A percentile compares a stretch with the other conserved stretches of the same genome.
These are phyloP conservation scores for Fusarium coffeatum DNA, from an alignment of 2,329 filamentous ascomycete species.

Conservation along the genomic window DNA sequence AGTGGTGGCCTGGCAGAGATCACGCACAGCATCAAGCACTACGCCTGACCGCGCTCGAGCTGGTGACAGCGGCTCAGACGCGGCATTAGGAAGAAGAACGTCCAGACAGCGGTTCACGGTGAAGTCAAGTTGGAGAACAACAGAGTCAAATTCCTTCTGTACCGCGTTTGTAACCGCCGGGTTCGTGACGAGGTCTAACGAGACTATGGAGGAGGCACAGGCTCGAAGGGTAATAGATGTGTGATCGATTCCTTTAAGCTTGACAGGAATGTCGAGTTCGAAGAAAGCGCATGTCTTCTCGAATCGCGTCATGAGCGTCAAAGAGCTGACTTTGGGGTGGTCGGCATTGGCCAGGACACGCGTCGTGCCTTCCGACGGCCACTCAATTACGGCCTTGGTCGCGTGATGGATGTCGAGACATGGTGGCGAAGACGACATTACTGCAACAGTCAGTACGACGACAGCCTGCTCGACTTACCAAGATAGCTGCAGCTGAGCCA, in stretches of 20 bases:
- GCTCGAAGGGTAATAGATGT: neutral
- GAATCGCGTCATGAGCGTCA: constrained; percentile 3
- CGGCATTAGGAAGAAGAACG: constrained; percentile 4
- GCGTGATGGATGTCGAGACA: constrained; percentile 13
- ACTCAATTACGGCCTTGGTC: constrained; percentile 15
- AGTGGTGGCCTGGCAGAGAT: constrained; percentile 6
- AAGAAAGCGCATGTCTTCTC: constrained; percentile 12
- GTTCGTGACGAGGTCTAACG: neutral
- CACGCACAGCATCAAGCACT: constrained; percentile 29
- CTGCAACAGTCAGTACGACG: constrained; percentile 10
- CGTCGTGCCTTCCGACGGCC: neutral
- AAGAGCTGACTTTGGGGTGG: constrained; percentile 11
- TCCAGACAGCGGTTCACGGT: neutral
- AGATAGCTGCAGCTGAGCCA: neutral
- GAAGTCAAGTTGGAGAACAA: constrained; percentile 5
- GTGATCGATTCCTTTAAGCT: constrained; percentile 21
- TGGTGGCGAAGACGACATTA: constrained; percentile 18
- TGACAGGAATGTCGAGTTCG: constrained; percentile 19
- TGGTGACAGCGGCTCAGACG: constrained; percentile 12
- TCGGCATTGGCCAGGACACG: constrained; percentile 8
- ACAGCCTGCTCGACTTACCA: neutral
- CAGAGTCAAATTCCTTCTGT: constrained; percentile 14
- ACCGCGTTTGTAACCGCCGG: neutral
- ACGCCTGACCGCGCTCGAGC: constrained; percentile 15
- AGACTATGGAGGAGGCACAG: constrained; percentile 13